Conservation (phyloP, 2,329 filamentous ascomycete species). For the Cladosporium phlei region DNA sequence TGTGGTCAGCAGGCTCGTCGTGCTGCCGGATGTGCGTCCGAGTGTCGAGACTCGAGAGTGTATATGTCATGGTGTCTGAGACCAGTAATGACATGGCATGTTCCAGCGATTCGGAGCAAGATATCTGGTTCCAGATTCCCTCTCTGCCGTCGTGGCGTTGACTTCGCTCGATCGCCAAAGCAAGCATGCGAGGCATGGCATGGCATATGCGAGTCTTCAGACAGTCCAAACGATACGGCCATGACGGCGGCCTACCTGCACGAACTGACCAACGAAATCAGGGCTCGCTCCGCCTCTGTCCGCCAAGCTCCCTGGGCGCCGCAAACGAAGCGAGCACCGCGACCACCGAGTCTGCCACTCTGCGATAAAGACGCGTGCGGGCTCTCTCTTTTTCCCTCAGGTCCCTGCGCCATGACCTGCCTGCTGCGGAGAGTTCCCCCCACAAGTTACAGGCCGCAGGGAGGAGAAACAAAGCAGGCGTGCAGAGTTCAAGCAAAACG, state of each 20-base stretch:
- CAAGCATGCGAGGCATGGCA: too few species aligned
- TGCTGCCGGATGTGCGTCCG: neutral
- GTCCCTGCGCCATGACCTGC: conserved; percentile 6
- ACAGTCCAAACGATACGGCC: too few species aligned
- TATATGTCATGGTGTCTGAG: conserved; percentile 4
- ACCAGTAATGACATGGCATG: conserved; percentile 5
- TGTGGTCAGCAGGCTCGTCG: neutral
- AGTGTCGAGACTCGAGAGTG: neutral
- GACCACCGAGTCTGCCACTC: too few species aligned
- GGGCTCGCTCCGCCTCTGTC: neutral
- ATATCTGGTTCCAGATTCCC: conserved; percentile 1
- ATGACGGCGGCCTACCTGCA: conserved; percentile 5
- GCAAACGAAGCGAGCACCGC: neutral
- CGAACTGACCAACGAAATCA: conserved; percentile 8
- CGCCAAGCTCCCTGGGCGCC: neutral
- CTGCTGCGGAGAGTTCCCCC: neutral
- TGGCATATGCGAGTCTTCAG: too few species aligned
- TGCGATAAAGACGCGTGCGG: conserved; percentile 6
- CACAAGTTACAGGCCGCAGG: neutral
- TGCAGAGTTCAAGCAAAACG: neutral
- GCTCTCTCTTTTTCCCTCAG: too few species aligned
- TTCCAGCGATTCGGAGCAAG: neutral
- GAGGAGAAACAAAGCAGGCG: neutral
- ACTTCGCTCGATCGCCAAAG: conserved; percentile 1
- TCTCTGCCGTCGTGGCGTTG: neutral